These are phyloP conservation scores for Colletotrichum karsti DNA, from an alignment of 2,329 filamentous ascomycete species.

Conservation along the genomic window DNA sequence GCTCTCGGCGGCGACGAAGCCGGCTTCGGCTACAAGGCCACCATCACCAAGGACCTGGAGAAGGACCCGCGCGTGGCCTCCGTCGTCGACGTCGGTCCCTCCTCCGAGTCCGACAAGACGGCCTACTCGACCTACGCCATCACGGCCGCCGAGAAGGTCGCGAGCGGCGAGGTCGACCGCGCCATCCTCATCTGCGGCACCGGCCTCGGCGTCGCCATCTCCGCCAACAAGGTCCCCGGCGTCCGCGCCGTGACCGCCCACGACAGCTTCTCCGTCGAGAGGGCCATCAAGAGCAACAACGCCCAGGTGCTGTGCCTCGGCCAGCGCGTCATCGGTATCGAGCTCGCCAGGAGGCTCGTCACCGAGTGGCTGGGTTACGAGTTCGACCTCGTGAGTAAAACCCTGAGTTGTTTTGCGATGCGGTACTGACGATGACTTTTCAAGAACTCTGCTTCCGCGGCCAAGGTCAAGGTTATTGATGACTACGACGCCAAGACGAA, in stretches of 20 bases:
- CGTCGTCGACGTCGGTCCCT: slow-evolving; percentile 79
- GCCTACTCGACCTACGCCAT: slow-evolving; percentile 84
- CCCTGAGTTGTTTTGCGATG: background rate
- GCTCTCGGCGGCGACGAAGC: slow-evolving; percentile 58
- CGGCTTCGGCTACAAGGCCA: slow-evolving; percentile 80
- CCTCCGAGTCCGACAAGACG: slow-evolving; percentile 73
- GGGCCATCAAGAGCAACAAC: slow-evolving; percentile 85
- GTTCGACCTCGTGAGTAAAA: slow-evolving; percentile 71
- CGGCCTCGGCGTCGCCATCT: slow-evolving; percentile 84
- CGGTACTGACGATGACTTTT: background rate
- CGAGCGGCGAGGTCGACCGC: slow-evolving; percentile 73
- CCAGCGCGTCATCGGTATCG: slow-evolving; percentile 83
- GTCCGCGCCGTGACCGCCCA: slow-evolving; percentile 87
- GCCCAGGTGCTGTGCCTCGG: slow-evolving; percentile 89
- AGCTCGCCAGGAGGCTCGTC: slow-evolving; percentile 79
- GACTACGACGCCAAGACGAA: slow-evolving; percentile 25
- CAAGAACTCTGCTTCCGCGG: slow-evolving; percentile 50
- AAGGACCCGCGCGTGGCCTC: slow-evolving; percentile 71
- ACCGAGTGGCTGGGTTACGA: slow-evolving; percentile 86
- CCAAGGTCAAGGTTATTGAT: slow-evolving; percentile 47
- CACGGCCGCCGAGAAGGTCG: slow-evolving; percentile 71
- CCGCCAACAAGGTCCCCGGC: slow-evolving; percentile 86
- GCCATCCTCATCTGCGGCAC: slow-evolving; percentile 87
- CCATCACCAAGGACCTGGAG: slow-evolving; percentile 77
- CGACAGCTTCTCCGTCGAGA: slow-evolving; percentile 84